These are phyloP conservation scores for Penicillium griseofulvum DNA, from an alignment of 2,329 filamentous ascomycete genomes.

Conservation along the genomic window DNA sequence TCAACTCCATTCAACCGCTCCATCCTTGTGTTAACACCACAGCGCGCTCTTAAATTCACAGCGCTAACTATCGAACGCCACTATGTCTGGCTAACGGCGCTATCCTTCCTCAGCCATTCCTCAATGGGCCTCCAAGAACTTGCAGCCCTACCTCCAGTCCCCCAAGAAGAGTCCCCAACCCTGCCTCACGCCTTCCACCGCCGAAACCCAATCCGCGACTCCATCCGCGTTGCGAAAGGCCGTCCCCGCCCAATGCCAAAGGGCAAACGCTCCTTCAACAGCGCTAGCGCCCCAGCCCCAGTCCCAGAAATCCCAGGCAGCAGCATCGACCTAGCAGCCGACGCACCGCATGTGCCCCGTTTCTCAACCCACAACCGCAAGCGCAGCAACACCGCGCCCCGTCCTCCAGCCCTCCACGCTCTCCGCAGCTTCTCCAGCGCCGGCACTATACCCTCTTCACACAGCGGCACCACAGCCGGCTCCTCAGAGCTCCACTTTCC, in stretches of 20 bases:
- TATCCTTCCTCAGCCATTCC: slow-evolving; percentile 93
- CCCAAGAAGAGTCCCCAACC: slow-evolving; percentile 42
- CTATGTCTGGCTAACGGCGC: slow-evolving; percentile 88
- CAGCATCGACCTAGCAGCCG: slow-evolving; percentile 40
- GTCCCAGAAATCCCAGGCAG: slow-evolving; percentile 35
- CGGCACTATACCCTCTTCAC: slow-evolving; percentile 36
- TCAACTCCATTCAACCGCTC: slow-evolving; percentile 77
- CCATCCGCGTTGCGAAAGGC: slow-evolving; percentile 82
- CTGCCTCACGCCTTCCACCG: slow-evolving; percentile 49
- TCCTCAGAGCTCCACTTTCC: slow-evolving; percentile 59
- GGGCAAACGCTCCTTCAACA: slow-evolving; percentile 42
- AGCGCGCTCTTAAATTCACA: slow-evolving; percentile 93
- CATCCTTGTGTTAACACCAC: slow-evolving; percentile 89
- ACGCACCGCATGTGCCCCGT: slow-evolving; percentile 54
- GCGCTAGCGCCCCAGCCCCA: slow-evolving; percentile 25
- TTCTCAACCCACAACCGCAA: slow-evolving; percentile 69
- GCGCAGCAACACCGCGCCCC: slow-evolving; percentile 82
- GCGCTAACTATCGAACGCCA: slow-evolving; percentile 79
- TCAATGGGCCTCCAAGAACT: slow-evolving; percentile 76
- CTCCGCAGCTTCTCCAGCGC: slow-evolving; percentile 70
- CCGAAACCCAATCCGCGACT: slow-evolving; percentile 72
- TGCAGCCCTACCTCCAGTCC: slow-evolving; percentile 56
- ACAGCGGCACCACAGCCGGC: slow-evolving; percentile 57
- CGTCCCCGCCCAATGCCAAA: slow-evolving; percentile 49
- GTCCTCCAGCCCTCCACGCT: slow-evolving; percentile 55